These are phyloP conservation scores for Agrocybe praecox DNA, from an alignment of 768 basidiomycete species.

Conservation along the genomic window DNA sequence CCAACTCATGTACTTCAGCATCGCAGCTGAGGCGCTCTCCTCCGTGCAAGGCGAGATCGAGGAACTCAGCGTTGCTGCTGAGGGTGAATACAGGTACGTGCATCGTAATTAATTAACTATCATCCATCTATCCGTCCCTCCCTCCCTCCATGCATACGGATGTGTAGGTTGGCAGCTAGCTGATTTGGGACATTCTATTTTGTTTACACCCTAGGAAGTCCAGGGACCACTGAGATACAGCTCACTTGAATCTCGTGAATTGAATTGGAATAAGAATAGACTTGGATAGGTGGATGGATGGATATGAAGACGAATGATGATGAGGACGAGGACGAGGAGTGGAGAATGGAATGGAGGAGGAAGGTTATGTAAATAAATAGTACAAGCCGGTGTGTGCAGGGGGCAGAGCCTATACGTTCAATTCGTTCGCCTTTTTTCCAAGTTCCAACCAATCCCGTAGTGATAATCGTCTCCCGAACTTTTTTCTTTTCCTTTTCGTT, in stretches of 20 bases:
- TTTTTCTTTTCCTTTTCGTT: not conserved
- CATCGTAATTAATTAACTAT: not conserved
- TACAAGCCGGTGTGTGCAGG: no score
- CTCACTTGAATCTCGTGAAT: slow-evolving; percentile 35
- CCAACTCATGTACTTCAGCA: slow-evolving; percentile 76
- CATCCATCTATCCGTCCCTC: no score
- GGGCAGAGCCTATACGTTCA: not conserved
- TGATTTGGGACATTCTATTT: not conserved
- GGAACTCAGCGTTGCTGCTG: slow-evolving; percentile 89
- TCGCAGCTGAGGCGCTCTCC: slow-evolving; percentile 81
- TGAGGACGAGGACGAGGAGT: not conserved
- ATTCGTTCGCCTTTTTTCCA: not conserved
- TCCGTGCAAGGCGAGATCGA: slow-evolving; percentile 90
- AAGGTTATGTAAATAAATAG: no score
- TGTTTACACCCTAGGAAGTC: slow-evolving; percentile 62
- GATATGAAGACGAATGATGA: no score
- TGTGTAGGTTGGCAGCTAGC: slow-evolving; percentile 1
- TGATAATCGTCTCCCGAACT: not conserved
- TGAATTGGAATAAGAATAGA: no score
- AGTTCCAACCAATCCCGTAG: no score
- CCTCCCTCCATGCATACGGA: no score
- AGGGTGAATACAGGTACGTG: slow-evolving; percentile 87
- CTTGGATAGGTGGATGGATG: no score
- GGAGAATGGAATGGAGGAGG: no score
- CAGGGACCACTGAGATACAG: slow-evolving; percentile 79